Conservation (phyloP, 441 rosid genomes). For the California macrophylla region DNA sequence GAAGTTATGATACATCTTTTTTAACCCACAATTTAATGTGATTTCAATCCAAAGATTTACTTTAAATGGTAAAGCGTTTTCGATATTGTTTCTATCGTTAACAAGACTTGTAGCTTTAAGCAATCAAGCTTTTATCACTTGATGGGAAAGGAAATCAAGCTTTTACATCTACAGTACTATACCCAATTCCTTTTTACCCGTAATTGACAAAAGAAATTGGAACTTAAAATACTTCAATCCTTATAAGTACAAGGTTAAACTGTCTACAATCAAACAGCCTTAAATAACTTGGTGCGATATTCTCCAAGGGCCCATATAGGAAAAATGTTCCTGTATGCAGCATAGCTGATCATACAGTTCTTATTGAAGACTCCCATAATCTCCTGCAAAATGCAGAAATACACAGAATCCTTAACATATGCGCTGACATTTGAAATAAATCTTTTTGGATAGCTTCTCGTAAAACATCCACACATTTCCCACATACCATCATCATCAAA, state of each 20-base stretch:
- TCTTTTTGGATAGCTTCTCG: not conserved
- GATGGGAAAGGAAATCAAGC: too few relatives aligned
- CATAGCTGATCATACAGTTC: constrained; percentile 21
- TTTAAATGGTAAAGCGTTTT: too few relatives aligned
- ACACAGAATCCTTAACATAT: not conserved
- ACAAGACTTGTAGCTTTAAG: too few relatives aligned
- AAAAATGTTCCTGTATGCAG: constrained; percentile 21
- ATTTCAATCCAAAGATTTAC: too few relatives aligned
- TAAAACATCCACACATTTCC: not conserved
- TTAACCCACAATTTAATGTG: too few relatives aligned
- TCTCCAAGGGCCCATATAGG: constrained; percentile 25
- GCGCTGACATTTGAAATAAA: not conserved
- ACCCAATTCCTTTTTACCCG: too few relatives aligned
- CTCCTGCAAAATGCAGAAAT: constrained; percentile 12
- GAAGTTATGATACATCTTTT: too few relatives aligned
- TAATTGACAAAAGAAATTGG: too few relatives aligned
- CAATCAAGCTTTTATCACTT: too few relatives aligned
- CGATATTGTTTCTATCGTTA: too few relatives aligned
- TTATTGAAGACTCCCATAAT: constrained; percentile 21
- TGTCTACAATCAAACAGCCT: not conserved
- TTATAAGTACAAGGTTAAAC: not conserved
- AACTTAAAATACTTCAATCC: not conserved
- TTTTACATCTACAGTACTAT: too few relatives aligned
- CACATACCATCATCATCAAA: not conserved
- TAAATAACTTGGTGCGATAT: constrained; percentile 10